phyloP scores from a whole-genome alignment of 495 filamentous ascomycete species.

The Podospora pseudopauciseta region DNA sequence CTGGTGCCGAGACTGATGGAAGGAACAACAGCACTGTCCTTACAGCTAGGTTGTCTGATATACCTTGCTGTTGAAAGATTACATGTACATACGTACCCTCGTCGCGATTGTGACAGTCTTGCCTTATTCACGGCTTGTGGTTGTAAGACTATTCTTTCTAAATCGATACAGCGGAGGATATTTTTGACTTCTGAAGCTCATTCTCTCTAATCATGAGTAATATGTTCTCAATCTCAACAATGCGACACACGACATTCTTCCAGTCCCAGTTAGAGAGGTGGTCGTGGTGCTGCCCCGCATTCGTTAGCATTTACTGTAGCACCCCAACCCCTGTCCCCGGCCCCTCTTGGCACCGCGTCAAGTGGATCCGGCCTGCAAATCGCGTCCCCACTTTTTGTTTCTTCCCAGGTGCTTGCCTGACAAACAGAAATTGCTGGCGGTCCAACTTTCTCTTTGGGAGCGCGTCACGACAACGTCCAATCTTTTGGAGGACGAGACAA shows the following conservation, averaged over 20 bases:
- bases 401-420: not conserved
- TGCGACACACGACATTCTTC: not conserved
- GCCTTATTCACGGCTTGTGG: not conserved
- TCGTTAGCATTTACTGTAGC: not conserved
- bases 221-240: not conserved
- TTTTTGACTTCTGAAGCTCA: not conserved
- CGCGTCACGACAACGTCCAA: not conserved
- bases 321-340: not conserved
- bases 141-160: not conserved
- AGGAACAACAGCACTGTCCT: conserved; percentile 3
- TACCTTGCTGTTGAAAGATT: not conserved
- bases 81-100: not conserved
- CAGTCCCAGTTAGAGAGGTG: not conserved
- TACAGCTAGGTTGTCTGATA: not conserved
- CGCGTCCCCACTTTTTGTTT: not conserved
- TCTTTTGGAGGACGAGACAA: not conserved
- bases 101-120: not conserved
- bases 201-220: not conserved
- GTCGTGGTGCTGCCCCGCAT: not conserved
- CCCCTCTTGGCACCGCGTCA: not conserved
- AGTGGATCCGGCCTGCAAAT: not conserved
- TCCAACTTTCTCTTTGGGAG: not conserved
- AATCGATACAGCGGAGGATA: not conserved
- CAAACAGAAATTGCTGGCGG: not conserved
- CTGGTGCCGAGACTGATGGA: not conserved